A percentile compares a stretch with the other conserved stretches of the same genome.
Conservation (phyloP, 345 rosid genomes). For the Syzygium oleosum region DNA sequence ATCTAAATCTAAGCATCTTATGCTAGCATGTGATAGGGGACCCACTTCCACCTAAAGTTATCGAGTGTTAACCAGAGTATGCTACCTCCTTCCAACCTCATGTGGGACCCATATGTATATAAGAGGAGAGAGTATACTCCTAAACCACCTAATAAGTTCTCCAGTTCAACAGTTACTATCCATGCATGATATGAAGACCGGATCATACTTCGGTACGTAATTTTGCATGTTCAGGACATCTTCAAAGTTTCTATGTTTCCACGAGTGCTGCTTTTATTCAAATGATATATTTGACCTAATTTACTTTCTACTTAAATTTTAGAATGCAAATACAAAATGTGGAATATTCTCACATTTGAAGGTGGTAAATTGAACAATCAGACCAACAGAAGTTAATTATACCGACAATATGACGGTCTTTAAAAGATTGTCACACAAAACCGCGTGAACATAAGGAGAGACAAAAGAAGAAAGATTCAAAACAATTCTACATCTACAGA, state of each 20-base stretch:
- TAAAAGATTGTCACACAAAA: background rate
- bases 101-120: background rate
- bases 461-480: background rate
- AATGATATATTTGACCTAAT: background rate
- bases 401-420: background rate
- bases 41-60: background rate
- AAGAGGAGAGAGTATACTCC: background rate
- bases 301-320: background rate
- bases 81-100: background rate
- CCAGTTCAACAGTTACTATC: background rate
- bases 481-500: constrained; percentile 5
- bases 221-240: background rate
- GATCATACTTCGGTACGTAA: background rate
- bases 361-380: background rate
- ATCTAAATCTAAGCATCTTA: background rate
- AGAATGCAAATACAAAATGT: background rate
- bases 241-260: background rate
- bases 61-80: background rate
- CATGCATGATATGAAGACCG: background rate
- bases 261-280: background rate
- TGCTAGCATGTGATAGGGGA: background rate
- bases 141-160: background rate
- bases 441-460: background rate
- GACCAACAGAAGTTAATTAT: background rate
- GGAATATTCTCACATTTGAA: background rate